Conservation (phyloP, 805 yeast species). For the Candida vaughaniae region DNA sequence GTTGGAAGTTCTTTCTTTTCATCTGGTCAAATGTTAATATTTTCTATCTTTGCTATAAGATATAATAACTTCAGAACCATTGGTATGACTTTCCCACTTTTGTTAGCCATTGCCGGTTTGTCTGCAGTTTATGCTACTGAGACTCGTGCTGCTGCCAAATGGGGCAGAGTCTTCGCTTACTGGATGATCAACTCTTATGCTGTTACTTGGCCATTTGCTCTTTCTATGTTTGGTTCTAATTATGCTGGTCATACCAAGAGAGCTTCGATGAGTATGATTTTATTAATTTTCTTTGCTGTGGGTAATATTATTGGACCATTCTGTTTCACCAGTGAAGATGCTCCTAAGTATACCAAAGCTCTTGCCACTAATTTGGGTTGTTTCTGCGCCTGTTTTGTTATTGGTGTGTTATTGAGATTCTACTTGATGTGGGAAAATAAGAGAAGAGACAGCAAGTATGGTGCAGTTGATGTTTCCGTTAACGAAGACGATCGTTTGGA, state of each 20-base stretch:
- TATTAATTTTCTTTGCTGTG: slow-evolving; percentile 23
- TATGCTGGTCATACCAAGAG: slow-evolving; percentile 25
- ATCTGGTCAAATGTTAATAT: slow-evolving; percentile 11
- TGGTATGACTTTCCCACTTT: slow-evolving; percentile 21
- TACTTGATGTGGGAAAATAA: slow-evolving; percentile 24
- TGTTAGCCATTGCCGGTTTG: slow-evolving; percentile 19
- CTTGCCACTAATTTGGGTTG: slow-evolving; percentile 23
- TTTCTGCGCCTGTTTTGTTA: slow-evolving; percentile 15
- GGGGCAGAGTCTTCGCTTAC: slow-evolving; percentile 29
- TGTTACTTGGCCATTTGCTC: slow-evolving; percentile 20
- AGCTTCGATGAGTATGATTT: slow-evolving; percentile 21
- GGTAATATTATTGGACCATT: slow-evolving; percentile 26
- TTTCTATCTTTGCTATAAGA: background rate
- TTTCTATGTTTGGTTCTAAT: slow-evolving; percentile 20
- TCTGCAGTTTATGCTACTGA: slow-evolving; percentile 17
- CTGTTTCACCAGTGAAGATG: slow-evolving; percentile 21
- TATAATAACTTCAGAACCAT: slow-evolving; percentile 12
- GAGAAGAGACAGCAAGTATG: slow-evolving; percentile 43
- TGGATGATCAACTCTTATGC: slow-evolving; percentile 29
- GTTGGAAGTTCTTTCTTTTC: slow-evolving; percentile 10
- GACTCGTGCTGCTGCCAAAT: slow-evolving; percentile 13
- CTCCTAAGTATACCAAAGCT: slow-evolving; percentile 21
- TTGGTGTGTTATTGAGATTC: slow-evolving; percentile 7
- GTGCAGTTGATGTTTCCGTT: slow-evolving; percentile 15
- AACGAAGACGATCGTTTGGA: slow-evolving; percentile 21